Evolutionary conservation across 768 basidiomycete genomes (phyloP), one percentile per base, ranked within the genome.

Genomic region (Coprinopsis sp.): DNA sequence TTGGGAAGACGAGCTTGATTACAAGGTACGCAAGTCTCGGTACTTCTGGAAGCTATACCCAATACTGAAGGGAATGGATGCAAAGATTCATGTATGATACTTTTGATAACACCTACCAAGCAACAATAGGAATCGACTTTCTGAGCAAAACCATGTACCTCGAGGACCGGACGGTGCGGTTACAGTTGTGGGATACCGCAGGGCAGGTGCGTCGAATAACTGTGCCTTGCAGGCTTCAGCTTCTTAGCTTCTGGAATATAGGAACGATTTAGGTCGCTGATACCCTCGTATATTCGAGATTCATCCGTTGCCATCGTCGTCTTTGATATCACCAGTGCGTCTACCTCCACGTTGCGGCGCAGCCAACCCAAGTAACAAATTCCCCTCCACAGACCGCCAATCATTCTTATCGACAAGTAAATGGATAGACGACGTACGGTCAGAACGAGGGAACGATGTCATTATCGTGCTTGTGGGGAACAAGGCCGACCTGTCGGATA

Each of bases 141-240:
- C 73, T 99, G 68, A 95, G 92, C 72, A 99, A 99, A 76, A 98
- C 96, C 0, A 95, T 99, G 91, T 99, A 99, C 67, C 77, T 98
- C 47, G 96, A 99, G 62, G 96, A 99, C 71, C 77, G 96, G 58
- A 99, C 96, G 1, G 95, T 99, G 37, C 81, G 96, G 61, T 70
- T 99, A 67, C 96, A 99, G 63, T 71, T 99, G 13, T 99, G 96
- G 96, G 96, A 99, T 65, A 99, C 96, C 46, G 95, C 95, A 52
- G 91, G 91, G 44, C 93, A 93, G 76, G 91, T 84, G 60, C 57
- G 74, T 49, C 37, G 33, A 24, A 25, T 18, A 16, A 27, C 21
- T 25, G 33, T 36, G 14, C 18, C 6, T 36, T 12, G 4, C 24
- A 45, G 21, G 22, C 19, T 14, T 33, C 28, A 22, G 19, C 6